Evolutionary conservation across 768 basidiomycete species (phyloP).

Genomic region (Solioccasus polychromus): DNA sequence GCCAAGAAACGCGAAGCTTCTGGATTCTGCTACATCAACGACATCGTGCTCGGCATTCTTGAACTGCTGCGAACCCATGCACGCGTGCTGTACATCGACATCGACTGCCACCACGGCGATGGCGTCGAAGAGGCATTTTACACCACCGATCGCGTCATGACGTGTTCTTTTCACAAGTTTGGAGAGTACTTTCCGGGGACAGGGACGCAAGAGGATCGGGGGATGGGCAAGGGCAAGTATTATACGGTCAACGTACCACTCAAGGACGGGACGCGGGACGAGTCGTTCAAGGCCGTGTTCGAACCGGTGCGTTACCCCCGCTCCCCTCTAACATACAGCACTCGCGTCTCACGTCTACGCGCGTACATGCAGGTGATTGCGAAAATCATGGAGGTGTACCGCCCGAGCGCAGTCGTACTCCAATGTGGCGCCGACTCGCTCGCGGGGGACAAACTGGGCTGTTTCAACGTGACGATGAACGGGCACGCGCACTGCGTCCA

Average conservation of each 20-base stretch:
- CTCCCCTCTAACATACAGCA: too few relatives aligned
- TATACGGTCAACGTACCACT: constrained; percentile 93
- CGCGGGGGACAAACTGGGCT: constrained; percentile 92
- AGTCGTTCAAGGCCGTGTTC: constrained; percentile 83
- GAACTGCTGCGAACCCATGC: constrained; percentile 84
- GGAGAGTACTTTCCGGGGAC: constrained; percentile 82
- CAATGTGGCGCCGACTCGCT: constrained; percentile 98
- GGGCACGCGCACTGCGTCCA: constrained; percentile 92
- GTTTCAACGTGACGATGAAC: constrained; percentile 94
- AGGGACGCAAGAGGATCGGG: constrained; percentile 80
- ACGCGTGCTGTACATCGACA: constrained; percentile 95
- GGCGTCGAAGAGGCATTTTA: constrained; percentile 99
- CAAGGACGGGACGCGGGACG: constrained; percentile 92
- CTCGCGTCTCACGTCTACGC: background rate
- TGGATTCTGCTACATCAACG: constrained; percentile 99
- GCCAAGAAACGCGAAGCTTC: constrained; percentile 99
- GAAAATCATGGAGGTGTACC: constrained; percentile 83
- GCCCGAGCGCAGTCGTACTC: constrained; percentile 82
- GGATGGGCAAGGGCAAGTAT: constrained; percentile 77
- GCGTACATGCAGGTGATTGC: constrained; percentile 59
- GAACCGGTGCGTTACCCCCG: constrained; percentile 82
- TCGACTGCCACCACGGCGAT: constrained; percentile 98
- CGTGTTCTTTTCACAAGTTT: constrained; percentile 95
- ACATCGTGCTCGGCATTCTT: constrained; percentile 92
- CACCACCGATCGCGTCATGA: constrained; percentile 96